Base-by-base conservation (phyloP, 1,284 basidiomycete genomes). In the Anthracocystis setariae region DNA sequence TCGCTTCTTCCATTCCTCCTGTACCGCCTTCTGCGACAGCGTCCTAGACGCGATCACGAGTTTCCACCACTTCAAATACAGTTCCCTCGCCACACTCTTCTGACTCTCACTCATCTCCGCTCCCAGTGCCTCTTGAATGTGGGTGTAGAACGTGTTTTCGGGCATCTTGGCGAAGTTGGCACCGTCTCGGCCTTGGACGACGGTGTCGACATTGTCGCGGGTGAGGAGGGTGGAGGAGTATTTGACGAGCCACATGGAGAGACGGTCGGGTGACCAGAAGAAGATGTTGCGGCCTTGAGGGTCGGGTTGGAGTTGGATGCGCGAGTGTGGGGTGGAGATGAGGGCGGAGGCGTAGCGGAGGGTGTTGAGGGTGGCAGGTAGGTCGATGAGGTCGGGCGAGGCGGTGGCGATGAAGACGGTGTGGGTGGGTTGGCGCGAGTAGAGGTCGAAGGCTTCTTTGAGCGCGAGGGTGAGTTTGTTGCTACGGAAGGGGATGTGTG, bases 21-120 rank as follows among this genome's bases (percentile, higher is more conserved):
- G 43, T 3, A 51, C 18, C n/a, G 58, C 63, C 29, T 58, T 62
- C n/a, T 62, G 58, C 9, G 40, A 39, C 18, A 68, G 21, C 2
- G 65, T 68, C 5, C 65, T 10, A 5, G 46, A 46, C 1, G 58
- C 65, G 9, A 68, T 62, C 10, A 68, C 59, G 9, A 61, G 29
- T 29, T 61, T 58, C 65, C 65, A 68, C 65, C 65, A 68, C 32
- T 68, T 62, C 5, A 68, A 23, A 21, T 68, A 62, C 18, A 68
- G 2, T 38, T 62, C 59, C 5, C 52, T 61, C 1, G 56, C 60
- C 32, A 2, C n/a, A 2, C 8, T n/a, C 15, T 55, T 40, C 32
- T 46, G 4, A 8, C 50, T 45, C 3, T 1, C 35, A 5, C 15
- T 13, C 12, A 37, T n/a, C 1, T 40, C 23, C 25, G 9, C 4